Conservation (phyloP, 305 asterid genomes). For the Solanum hybrid region DNA sequence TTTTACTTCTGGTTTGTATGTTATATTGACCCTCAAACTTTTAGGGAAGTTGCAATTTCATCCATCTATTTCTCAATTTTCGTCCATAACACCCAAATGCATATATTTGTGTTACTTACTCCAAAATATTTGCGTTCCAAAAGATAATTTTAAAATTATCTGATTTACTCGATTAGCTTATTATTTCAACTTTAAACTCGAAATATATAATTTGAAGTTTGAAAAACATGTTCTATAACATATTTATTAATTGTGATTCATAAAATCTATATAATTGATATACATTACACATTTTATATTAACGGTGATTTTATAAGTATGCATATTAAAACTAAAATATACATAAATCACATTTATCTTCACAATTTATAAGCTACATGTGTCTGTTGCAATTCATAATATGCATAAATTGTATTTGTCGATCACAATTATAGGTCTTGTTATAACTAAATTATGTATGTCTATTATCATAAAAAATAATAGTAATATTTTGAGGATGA, state of each 20-base stretch:
- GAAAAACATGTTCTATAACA: not conserved
- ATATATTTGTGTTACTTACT: not conserved
- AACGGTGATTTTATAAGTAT: too few relatives aligned
- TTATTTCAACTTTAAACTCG: not conserved
- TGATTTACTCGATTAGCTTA: not conserved
- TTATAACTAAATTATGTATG: too few relatives aligned
- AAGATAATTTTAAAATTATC: not conserved
- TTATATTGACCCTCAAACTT: not conserved
- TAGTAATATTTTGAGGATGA: too few relatives aligned
- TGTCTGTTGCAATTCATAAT: too few relatives aligned
- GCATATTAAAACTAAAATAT: too few relatives aligned
- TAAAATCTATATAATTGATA: not conserved
- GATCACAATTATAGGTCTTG: too few relatives aligned
- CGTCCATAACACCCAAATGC: not conserved
- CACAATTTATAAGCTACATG: not conserved
- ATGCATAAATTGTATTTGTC: too few relatives aligned
- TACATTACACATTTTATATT: too few relatives aligned
- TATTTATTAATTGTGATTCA: not conserved
- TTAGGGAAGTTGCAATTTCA: not conserved
- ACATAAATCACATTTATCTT: too few relatives aligned
- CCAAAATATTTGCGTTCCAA: not conserved
- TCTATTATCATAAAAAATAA: fast-evolving
- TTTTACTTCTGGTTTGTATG: not conserved
- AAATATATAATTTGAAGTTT: not conserved
- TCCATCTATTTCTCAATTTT: not conserved